phyloP scores from a whole-genome alignment of 805 yeast species.

The Nakazawaea pomicola region DNA sequence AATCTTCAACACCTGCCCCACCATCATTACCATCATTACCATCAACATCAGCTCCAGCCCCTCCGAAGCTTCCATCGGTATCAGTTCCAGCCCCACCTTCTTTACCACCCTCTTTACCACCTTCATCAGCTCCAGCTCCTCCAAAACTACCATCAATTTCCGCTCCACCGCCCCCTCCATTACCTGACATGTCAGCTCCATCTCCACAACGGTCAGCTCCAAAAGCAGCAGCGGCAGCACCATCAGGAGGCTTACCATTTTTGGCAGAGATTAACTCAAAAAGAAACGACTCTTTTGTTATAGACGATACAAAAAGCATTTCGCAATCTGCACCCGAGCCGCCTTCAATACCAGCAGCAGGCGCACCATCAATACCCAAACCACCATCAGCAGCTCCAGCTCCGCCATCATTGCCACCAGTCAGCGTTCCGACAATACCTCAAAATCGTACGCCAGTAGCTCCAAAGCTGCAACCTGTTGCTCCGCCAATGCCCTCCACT shows the following conservation, averaged over 20 bases:
- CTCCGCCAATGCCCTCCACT: no score
- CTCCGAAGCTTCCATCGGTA: no score
- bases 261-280: conserved; percentile 53
- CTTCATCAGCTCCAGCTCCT: conserved; percentile 18
- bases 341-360: conserved; percentile 16
- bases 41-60: conserved; percentile 12
- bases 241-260: conserved; percentile 47
- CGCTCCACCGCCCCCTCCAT: conserved; percentile 18
- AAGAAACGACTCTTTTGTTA: conserved; percentile 45
- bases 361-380: conserved; percentile 15
- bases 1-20: conserved; percentile 18
- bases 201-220: conserved; percentile 19
- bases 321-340: conserved; percentile 15
- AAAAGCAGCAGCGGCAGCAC: conserved; percentile 17
- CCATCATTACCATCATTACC: conserved; percentile 19
- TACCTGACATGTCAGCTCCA: conserved; percentile 7
- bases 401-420: conserved; percentile 14
- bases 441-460: conserved; percentile 15
- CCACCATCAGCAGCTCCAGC: conserved; percentile 9
- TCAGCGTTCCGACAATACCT: conserved; percentile 15
- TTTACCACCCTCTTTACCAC: conserved; percentile 15
- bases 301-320: conserved; percentile 28
- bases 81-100: background rate
- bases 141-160: conserved; percentile 14
- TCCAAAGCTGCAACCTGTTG: background rate